These are phyloP conservation scores for Castanea mollissima DNA, from an alignment of 306 rosid species.

Conservation along the genomic window DNA sequence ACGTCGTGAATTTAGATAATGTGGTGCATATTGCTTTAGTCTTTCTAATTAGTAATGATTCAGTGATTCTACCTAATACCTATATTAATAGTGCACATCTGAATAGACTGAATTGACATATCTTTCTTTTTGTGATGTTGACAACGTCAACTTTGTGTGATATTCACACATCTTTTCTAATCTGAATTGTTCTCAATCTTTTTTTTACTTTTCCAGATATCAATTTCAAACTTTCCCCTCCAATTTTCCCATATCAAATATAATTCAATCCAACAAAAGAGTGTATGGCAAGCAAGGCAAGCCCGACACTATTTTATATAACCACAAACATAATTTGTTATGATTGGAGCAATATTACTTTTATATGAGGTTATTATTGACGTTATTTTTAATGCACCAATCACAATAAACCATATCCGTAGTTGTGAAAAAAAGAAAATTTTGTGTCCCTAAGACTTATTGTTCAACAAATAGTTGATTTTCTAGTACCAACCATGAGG, in stretches of 20 bases:
- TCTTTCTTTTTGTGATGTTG: not conserved
- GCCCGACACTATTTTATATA: no score
- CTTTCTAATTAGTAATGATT: not conserved
- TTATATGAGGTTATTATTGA: no score
- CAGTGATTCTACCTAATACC: no score
- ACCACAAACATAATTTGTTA: no score
- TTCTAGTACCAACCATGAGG: conserved; percentile 33
- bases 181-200: not conserved
- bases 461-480: not conserved
- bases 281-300: no score
- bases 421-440: no score
- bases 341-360: no score
- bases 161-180: not conserved
- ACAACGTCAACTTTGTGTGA: not conserved
- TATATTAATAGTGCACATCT: not conserved
- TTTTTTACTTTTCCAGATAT: not conserved
- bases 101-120: not conserved
- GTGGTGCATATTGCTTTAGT: not conserved
- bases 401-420: no score
- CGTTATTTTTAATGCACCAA: no score
- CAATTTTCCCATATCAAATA: not conserved
- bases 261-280: not conserved
- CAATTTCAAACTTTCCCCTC: not conserved
- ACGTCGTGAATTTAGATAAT: not conserved
- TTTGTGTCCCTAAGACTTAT: no score